Evolutionary conservation across 1,139 yeast genomes (phyloP), one percentile per base, ranked within the genome.

Genomic region (Nakaseomyces nivariensis): DNA sequence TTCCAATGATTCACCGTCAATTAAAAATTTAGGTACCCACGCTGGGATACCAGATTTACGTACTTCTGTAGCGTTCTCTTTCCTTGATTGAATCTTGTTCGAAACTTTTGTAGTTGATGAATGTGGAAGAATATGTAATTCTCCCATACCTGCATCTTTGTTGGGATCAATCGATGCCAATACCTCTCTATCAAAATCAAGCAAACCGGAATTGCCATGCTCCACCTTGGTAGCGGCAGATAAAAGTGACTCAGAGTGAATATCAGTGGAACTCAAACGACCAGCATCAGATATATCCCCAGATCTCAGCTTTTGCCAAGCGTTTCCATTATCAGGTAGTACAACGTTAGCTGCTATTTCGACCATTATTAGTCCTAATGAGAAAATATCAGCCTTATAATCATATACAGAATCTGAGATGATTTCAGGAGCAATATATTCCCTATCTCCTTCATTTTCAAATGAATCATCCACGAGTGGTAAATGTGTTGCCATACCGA

Each of bases 201-300:
- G 56, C 7, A 58, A 45, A 36, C 58, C 44, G 17, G 42, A 58
- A 6, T 64, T 62, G 45, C 44, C 44, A n/a, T 41, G 33, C 13
- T 57, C 66, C 17, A 57, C 57, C 50, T 58, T 60, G 13, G 61
- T 59, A 34, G 54, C 54, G 41, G 54, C 57, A 31, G 64, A 61
- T 54, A 61, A 61, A 27, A 61, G 48, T 31, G 65, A 63, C 43
- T 57, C 62, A 4, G 67, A 62, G 50, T 63, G 67, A 45, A 82
- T 67, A 56, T 82, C 87, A 22, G 82, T 81, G 3, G 85, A 80
- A 51, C 94, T 84, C 53, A 92, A 72, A 58, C 82, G 78, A 0
- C 98, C 98, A 0, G 97, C 97, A 67, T 92, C 98, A 32, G 95
- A 83, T 54, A 94, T 72, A 66, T 92, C 98, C 0, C 98, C 99